Evolutionary conservation across 2,329 filamentous ascomycete species (phyloP).

Genomic region (Chrysosphaeria jannelii): DNA sequence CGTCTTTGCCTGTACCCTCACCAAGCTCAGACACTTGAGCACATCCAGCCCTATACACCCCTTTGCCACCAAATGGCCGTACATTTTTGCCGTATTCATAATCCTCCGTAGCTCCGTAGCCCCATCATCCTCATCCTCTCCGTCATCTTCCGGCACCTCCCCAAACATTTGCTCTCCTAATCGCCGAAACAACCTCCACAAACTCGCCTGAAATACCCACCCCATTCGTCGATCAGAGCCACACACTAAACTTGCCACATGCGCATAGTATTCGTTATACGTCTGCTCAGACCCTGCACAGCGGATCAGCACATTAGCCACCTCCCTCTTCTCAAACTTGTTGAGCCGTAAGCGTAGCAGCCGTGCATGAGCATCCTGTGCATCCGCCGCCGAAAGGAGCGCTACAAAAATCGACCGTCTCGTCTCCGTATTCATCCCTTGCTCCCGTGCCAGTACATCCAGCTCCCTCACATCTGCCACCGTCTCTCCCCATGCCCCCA

Average conservation of each 20-base stretch:
- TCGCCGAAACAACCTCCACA: constrained; percentile 63
- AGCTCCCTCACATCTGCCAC: constrained; percentile 33
- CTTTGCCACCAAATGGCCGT: constrained; percentile 18
- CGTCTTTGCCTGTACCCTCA: constrained; percentile 46
- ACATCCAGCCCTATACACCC: constrained; percentile 16
- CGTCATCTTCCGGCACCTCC: constrained; percentile 24
- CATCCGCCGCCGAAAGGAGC: constrained; percentile 62
- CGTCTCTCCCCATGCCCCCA: constrained; percentile 15
- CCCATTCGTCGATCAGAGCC: constrained; percentile 35
- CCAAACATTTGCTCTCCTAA: constrained; percentile 58
- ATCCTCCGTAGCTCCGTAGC: constrained; percentile 18
- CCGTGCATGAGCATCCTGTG: constrained; percentile 53
- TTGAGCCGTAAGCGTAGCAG: constrained; percentile 62
- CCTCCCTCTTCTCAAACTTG: constrained; percentile 58
- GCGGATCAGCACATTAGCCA: constrained; percentile 64
- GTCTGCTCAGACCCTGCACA: constrained; percentile 55
- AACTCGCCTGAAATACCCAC: constrained; percentile 61
- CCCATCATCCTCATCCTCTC: constrained; percentile 14
- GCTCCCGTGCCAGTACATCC: constrained; percentile 32
- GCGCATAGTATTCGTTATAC: constrained; percentile 83
- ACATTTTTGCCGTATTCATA: constrained; percentile 22
- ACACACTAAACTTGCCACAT: constrained; percentile 56
- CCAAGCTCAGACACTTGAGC: constrained; percentile 45
- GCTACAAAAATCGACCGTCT: constrained; percentile 80
- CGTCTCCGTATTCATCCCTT: constrained; percentile 66